These are phyloP conservation scores for Serendipita indica DNA, from an alignment of 768 basidiomycete species.

Conservation along the genomic window DNA sequence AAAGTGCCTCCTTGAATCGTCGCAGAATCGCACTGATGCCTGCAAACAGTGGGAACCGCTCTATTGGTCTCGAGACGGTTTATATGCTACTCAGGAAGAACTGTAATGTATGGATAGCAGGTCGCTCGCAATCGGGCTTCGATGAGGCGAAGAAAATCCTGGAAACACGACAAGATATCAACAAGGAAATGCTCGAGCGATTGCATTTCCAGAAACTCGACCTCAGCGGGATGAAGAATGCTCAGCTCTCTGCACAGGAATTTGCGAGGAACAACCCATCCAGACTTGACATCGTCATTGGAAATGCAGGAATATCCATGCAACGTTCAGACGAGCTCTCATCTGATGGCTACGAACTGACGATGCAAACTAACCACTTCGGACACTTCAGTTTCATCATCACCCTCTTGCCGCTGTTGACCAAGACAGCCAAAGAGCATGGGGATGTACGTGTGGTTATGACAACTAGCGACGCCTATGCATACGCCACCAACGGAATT, in stretches of 20 bases:
- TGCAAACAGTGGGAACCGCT: neutral
- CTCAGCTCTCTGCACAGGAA: neutral
- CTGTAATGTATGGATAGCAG: neutral
- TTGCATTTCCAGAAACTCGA: neutral
- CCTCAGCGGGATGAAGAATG: neutral
- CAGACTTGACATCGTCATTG: neutral
- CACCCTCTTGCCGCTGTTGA: conserved; percentile 14
- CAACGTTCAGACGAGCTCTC: conserved; percentile 9
- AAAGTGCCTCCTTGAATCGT: neutral
- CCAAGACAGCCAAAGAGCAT: conserved; percentile 14
- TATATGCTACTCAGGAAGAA: neutral
- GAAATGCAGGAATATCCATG: neutral
- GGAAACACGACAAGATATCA: neutral
- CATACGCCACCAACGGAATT: neutral
- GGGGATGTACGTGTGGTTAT: neutral
- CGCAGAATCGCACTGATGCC: neutral
- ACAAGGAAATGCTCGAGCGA: neutral
- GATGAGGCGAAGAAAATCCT: neutral
- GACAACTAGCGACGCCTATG: neutral
- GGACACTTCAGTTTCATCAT: conserved; percentile 17
- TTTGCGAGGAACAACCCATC: neutral
- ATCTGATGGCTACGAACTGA: conserved; percentile 3
- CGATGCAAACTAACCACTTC: conserved; percentile 16
- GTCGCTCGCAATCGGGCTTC: neutral
- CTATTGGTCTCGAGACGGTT: neutral